These are phyloP conservation scores for Monilinia vaccinii-corymbosi DNA, from an alignment of 2,329 filamentous ascomycete species.

Conservation along the genomic window DNA sequence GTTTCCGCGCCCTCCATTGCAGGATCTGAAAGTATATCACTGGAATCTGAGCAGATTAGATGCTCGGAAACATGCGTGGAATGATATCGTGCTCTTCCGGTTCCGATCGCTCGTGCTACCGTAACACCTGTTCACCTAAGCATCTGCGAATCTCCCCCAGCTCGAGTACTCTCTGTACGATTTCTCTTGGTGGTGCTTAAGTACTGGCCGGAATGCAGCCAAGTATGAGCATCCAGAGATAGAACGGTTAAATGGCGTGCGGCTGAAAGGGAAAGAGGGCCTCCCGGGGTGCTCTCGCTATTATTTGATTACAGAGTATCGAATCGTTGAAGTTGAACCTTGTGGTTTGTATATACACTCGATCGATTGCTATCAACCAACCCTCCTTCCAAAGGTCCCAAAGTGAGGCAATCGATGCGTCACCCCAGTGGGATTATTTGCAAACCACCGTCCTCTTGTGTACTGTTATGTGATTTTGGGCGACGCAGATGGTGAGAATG, in stretches of 20 bases:
- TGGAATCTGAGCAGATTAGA: slow-evolving; percentile 16
- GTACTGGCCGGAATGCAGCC: background rate
- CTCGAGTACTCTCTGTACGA: slow-evolving; percentile 15
- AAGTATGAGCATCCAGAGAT: background rate
- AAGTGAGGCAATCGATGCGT: slow-evolving; percentile 8
- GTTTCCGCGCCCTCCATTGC: slow-evolving; percentile 35
- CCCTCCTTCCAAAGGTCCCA: slow-evolving; percentile 2
- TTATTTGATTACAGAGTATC: background rate
- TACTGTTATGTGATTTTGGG: background rate
- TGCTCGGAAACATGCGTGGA: slow-evolving; percentile 27
- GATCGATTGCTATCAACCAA: slow-evolving; percentile 4
- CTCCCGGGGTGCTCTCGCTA: background rate
- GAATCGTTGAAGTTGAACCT: background rate
- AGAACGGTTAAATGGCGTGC: slow-evolving; percentile 3
- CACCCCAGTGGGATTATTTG: background rate
- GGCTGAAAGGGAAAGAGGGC: background rate
- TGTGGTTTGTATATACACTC: slow-evolving; percentile 5
- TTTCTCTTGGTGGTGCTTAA: slow-evolving; percentile 4
- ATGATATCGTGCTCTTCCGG: slow-evolving; percentile 29
- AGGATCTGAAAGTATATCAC: slow-evolving; percentile 14
- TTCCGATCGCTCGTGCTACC: slow-evolving; percentile 27
- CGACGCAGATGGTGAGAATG: background rate
- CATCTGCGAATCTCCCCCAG: slow-evolving; percentile 24
- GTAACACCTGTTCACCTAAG: slow-evolving; percentile 27
- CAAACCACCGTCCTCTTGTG: background rate